These are phyloP conservation scores for Pseudofabraea citricarpa DNA, from an alignment of 2,329 filamentous ascomycete species.

Conservation along the genomic window DNA sequence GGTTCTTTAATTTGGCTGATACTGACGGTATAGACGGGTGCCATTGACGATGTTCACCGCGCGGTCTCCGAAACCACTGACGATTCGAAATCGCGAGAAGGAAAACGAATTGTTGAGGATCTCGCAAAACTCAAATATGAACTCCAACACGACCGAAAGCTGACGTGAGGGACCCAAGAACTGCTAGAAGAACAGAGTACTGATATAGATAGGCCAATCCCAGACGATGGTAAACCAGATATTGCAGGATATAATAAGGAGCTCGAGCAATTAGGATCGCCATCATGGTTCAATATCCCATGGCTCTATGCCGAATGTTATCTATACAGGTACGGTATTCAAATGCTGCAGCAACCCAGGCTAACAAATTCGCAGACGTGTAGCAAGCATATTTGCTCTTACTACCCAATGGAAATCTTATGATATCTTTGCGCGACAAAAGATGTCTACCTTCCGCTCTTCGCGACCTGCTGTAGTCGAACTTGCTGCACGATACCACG, in stretches of 20 bases:
- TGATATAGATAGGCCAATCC: slow-evolving; percentile 28
- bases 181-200: slow-evolving; percentile 43
- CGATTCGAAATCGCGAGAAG: slow-evolving; percentile 65
- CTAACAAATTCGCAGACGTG: slow-evolving; percentile 49
- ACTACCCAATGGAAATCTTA: slow-evolving; percentile 84
- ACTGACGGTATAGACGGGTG: slow-evolving; percentile 70
- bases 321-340: slow-evolving; percentile 59
- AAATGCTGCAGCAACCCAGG: neutral
- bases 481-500: slow-evolving; percentile 72
- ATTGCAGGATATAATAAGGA: slow-evolving; percentile 82
- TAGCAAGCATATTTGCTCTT: slow-evolving; percentile 71
- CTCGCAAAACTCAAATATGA: slow-evolving; percentile 89
- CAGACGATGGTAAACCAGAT: slow-evolving; percentile 37
- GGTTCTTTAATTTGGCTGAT: slow-evolving; percentile 14
- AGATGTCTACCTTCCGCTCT: slow-evolving; percentile 86
- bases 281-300: slow-evolving; percentile 76
- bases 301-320: slow-evolving; percentile 97
- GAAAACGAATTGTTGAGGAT: slow-evolving; percentile 78
- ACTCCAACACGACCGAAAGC: slow-evolving; percentile 77
- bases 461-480: slow-evolving; percentile 83
- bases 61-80: slow-evolving; percentile 52
- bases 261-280: slow-evolving; percentile 65
- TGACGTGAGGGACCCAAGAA: slow-evolving; percentile 54
- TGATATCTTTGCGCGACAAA: slow-evolving; percentile 85
- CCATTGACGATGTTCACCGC: slow-evolving; percentile 91